These are phyloP conservation scores for Pseudopithomyces chartarum DNA, from an alignment of 2,329 filamentous ascomycete genomes.

Conservation along the genomic window DNA sequence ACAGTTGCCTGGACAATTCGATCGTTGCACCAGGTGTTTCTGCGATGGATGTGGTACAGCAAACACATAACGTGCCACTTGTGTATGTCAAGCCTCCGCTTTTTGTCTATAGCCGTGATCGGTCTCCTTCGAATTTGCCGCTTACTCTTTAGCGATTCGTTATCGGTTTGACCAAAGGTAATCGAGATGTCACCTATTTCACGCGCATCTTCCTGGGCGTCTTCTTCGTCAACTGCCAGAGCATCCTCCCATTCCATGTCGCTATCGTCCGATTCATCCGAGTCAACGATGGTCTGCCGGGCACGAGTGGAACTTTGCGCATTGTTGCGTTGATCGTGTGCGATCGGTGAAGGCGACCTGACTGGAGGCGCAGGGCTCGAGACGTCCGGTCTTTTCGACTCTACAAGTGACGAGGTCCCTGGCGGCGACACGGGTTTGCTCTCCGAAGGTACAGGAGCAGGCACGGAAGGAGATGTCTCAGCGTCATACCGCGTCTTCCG, in stretches of 20 bases:
- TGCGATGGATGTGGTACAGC: slow-evolving; percentile 73
- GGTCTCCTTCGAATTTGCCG: slow-evolving; percentile 54
- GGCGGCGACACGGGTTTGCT: neutral
- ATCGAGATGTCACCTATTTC: slow-evolving; percentile 48
- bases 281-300: slow-evolving; percentile 47
- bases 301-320: slow-evolving; percentile 29
- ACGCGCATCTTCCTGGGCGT: slow-evolving; percentile 34
- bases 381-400: slow-evolving; percentile 9
- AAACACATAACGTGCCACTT: slow-evolving; percentile 85
- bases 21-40: slow-evolving; percentile 92
- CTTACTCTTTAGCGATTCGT: slow-evolving; percentile 35
- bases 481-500: slow-evolving; percentile 26
- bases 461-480: neutral
- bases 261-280: slow-evolving; percentile 61
- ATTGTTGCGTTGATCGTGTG: slow-evolving; percentile 9
- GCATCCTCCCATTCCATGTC: slow-evolving; percentile 68
- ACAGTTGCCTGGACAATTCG: slow-evolving; percentile 63
- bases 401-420: slow-evolving; percentile 12
- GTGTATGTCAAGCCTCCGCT: slow-evolving; percentile 74
- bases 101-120: slow-evolving; percentile 62
- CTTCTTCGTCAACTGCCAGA: slow-evolving; percentile 33
- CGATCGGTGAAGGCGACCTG: neutral
- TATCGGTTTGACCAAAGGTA: slow-evolving; percentile 41
- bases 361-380: slow-evolving; percentile 6
- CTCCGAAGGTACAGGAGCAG: slow-evolving; percentile 6